Evolutionary conservation across 192 early-diverging fungal species (phyloP), one percentile per base, ranked within the genome.

Genomic region (Coemansia sp.): DNA sequence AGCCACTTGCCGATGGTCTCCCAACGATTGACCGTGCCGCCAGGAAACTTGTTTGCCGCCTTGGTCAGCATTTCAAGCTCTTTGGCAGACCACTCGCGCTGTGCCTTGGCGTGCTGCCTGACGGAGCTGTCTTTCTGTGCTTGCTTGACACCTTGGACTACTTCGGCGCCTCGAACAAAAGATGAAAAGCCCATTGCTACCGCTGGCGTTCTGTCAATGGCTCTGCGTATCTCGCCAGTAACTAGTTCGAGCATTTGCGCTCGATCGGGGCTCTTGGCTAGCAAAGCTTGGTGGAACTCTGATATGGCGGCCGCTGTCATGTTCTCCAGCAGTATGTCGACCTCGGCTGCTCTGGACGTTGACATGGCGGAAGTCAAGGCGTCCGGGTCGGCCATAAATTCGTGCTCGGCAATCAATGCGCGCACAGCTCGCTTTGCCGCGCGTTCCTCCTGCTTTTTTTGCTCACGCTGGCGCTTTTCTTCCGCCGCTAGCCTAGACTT

Each of bases 1-100:
- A 95, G 85, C 75, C 92, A 94, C 13, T 91, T 88, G 52, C 91
- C 87, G 65, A 95, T 92, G 12, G 87, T 93, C 47, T 91, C 89
- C 94, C 94, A 95, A 24, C 90, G 86, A 38, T 87, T 76, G 27
- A 86, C 79, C 13, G 90, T 91, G 18, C 94, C 94, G 27, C 92
- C 91, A 15, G 93, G 94, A 71, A 90, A 94, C 73, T 90, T 87
- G 65, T 94, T 94, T 49, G 89, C 82, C 18, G 91, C 93, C 71
- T 93, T 94, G 77, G 94, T 93, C 18, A 95, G 79, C 3, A 89
- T 68, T 5, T 88, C 86, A 10, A 88, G 76, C 74, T 95, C 93
- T 71, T 95, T 90, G 3, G 90, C 75, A 0, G 85, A 72, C 94
- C 94, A 95, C 39, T 81, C 72, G 57, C 80, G 34, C 52, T 34